Evolutionary conservation across 345 rosid species (phyloP).

Genomic region (Ceriops decandra): DNA sequence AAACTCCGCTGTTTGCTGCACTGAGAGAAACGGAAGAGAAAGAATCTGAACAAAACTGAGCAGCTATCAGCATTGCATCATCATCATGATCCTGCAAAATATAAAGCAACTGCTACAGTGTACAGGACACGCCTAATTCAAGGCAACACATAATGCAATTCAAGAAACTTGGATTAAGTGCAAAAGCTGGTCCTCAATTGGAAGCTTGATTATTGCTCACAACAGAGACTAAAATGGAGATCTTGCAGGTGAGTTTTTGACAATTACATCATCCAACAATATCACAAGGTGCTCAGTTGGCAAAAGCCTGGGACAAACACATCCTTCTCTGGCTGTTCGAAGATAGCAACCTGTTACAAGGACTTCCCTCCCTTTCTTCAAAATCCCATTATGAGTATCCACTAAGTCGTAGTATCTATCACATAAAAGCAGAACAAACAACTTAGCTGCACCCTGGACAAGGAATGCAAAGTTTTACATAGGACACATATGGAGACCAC

Average conservation of each 20-base stretch:
- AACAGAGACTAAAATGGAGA: constrained; percentile 8
- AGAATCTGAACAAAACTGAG: constrained; percentile 80
- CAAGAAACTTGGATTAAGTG: not conserved
- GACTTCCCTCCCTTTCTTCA: constrained; percentile 82
- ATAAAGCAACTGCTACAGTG: constrained; percentile 13
- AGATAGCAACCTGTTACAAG: constrained; percentile 88
- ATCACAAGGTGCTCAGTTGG: constrained; percentile 93
- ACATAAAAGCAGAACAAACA: not conserved
- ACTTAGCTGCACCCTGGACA: not conserved
- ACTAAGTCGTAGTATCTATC: constrained; percentile 79
- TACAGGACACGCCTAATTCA: constrained; percentile 9
- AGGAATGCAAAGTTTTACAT: not conserved
- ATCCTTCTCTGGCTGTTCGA: constrained; percentile 87
- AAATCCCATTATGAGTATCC: constrained; percentile 63
- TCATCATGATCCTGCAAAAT: constrained; percentile 72
- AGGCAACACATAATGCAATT: not conserved
- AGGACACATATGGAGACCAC: not conserved
- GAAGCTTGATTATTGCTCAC: not conserved
- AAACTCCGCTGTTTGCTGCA: constrained; percentile 49
- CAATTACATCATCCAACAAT: constrained; percentile 75
- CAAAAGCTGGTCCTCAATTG: not conserved
- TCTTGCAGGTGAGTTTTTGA: constrained; percentile 1
- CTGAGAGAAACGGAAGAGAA: constrained; percentile 73
- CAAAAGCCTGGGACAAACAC: constrained; percentile 71
- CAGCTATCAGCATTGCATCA: constrained; percentile 75